phyloP scores from a whole-genome alignment of 176 grass and related monocot species.

The Zizania latifolia region DNA sequence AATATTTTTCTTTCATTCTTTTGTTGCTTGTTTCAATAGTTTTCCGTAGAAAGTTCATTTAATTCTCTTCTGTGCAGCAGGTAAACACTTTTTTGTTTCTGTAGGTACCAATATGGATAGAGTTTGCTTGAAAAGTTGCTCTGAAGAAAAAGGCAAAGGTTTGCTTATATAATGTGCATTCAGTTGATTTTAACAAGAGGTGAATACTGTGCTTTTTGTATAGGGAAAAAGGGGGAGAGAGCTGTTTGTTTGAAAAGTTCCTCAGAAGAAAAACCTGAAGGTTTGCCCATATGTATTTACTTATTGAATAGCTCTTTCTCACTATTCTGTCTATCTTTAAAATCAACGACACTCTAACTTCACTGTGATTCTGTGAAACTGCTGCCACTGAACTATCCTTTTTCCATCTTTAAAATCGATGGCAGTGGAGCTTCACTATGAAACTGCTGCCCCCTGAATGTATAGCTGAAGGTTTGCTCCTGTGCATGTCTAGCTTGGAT shows the following conservation, averaged over 20 bases:
- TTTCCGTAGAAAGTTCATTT: neutral
- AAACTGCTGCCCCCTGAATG: neutral
- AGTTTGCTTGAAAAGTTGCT: neutral
- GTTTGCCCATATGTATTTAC: conserved; percentile 1
- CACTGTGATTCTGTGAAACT: too few relatives aligned
- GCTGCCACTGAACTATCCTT: neutral
- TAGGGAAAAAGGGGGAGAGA: neutral
- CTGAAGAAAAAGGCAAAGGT: conserved; percentile 16
- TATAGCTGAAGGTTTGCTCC: neutral
- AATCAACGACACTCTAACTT: neutral
- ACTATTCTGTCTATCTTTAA: neutral
- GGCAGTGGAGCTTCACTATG: neutral
- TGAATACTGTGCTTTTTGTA: neutral
- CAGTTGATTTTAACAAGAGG: neutral
- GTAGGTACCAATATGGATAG: conserved; percentile 1
- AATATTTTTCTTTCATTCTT: neutral
- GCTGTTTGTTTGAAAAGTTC: conserved; percentile 5
- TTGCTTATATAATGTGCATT: neutral
- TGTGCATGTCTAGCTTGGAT: conserved; percentile 9
- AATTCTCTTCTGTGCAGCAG: neutral
- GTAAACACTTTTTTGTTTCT: neutral
- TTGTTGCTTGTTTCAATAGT: conserved; percentile 10
- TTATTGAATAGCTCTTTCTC: neutral
- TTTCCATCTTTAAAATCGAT: neutral
- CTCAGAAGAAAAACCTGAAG: conserved; percentile 20